phyloP scores from a whole-genome alignment of 495 filamentous ascomycete species.

The Cercophora scortea region DNA sequence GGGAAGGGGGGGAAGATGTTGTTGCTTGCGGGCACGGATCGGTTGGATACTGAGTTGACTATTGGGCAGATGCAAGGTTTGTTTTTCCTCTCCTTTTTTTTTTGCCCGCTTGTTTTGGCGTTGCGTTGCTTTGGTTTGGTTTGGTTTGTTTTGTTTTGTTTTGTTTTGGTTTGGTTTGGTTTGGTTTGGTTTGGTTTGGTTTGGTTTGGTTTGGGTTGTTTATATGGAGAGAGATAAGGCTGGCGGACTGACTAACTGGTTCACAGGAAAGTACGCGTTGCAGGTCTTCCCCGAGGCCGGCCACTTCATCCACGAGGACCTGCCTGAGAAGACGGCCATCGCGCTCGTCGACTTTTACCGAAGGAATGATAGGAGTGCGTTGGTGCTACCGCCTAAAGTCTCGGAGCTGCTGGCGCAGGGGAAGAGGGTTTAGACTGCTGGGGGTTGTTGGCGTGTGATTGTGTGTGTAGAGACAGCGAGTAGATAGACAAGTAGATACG shows the following conservation, averaged over 20 bases:
- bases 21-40: slow-evolving; percentile 86
- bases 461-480: too few species aligned
- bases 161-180: too few species aligned
- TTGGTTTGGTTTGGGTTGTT: too few species aligned
- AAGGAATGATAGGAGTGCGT: slow-evolving; percentile 73
- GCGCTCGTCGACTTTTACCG: slow-evolving; percentile 83
- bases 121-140: too few species aligned
- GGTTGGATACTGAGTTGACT: slow-evolving; percentile 88
- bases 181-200: too few species aligned
- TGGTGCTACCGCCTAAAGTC: slow-evolving; percentile 90
- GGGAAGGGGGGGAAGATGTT: slow-evolving; percentile 83
- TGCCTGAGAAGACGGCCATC: slow-evolving; percentile 78
- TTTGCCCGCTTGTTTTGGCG: neutral
- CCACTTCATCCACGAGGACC: slow-evolving; percentile 94
- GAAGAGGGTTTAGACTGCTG: slow-evolving; percentile 38
- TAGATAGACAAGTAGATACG: too few species aligned
- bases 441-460: neutral
- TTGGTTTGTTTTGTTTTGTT: too few species aligned
- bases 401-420: slow-evolving; percentile 45
- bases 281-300: slow-evolving; percentile 92
- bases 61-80: slow-evolving; percentile 96
- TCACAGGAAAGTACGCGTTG: slow-evolving; percentile 85
- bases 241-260: too few species aligned
- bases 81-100: slow-evolving; percentile 3
- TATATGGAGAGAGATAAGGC: too few species aligned